A percentile compares a stretch with the other conserved stretches of the same genome.
Evolutionary conservation across 2,329 filamentous ascomycete species (phyloP).

Genomic region (Lecanicillium sp.): DNA sequence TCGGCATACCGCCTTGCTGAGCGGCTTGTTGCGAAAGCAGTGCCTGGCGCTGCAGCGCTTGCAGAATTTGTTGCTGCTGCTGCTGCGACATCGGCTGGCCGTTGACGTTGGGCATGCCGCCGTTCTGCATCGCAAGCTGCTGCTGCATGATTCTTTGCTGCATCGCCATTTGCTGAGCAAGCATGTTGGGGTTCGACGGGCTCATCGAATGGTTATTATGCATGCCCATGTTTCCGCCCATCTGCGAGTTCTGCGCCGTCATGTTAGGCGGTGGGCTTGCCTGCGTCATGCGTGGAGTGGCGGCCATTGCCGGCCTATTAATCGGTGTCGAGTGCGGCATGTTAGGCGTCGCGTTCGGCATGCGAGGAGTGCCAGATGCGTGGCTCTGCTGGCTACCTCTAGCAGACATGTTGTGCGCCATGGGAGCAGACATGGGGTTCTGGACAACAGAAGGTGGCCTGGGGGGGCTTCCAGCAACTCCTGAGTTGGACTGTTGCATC

Average conservation of each 20-base stretch:
- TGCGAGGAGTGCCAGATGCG: slow-evolving; percentile 55
- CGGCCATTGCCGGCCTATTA: slow-evolving; percentile 42
- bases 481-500: slow-evolving; percentile 62
- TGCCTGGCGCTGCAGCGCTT: slow-evolving; percentile 33
- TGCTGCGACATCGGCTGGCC: slow-evolving; percentile 30
- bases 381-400: slow-evolving; percentile 63
- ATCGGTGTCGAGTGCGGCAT: slow-evolving; percentile 56
- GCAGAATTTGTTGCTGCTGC: slow-evolving; percentile 33
- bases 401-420: slow-evolving; percentile 57
- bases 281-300: slow-evolving; percentile 58
- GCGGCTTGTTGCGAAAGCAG: slow-evolving; percentile 24
- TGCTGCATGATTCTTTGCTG: slow-evolving; percentile 42
- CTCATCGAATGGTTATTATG: slow-evolving; percentile 44
- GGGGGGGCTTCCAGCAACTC: slow-evolving; percentile 62
- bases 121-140: slow-evolving; percentile 35
- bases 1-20: slow-evolving; percentile 34
- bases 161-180: slow-evolving; percentile 41
- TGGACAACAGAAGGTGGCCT: slow-evolving; percentile 62
- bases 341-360: slow-evolving; percentile 56
- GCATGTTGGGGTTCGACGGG: slow-evolving; percentile 31
- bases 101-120: slow-evolving; percentile 32
- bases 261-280: slow-evolving; percentile 55
- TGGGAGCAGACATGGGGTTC: slow-evolving; percentile 53
- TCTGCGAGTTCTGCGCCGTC: slow-evolving; percentile 52
- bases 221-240: slow-evolving; percentile 44